Conservation (phyloP, 2,329 filamentous ascomycete genomes). For the Camillea tinctor region DNA sequence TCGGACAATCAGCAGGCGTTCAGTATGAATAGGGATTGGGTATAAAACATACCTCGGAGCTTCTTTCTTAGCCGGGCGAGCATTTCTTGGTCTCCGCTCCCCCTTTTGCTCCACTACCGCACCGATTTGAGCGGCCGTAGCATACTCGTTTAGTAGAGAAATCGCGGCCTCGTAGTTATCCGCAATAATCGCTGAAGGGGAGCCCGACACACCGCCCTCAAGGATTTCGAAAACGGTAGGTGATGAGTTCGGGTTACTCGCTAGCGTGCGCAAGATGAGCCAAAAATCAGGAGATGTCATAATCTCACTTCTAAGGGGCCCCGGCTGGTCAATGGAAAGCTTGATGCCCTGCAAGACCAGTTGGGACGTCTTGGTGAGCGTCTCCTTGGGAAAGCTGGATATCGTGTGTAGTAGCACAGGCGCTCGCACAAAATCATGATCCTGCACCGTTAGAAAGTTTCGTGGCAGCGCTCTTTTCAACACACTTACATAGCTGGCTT, state of each 20-base stretch:
- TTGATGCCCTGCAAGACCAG: constrained; percentile 77
- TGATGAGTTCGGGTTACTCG: constrained; percentile 67
- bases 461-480: neutral
- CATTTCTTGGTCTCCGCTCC: constrained; percentile 48
- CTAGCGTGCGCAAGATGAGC: constrained; percentile 79
- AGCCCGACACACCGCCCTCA: constrained; percentile 69
- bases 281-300: constrained; percentile 98
- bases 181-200: constrained; percentile 81
- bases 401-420: constrained; percentile 90
- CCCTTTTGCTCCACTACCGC: constrained; percentile 67
- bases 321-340: constrained; percentile 74
- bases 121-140: constrained; percentile 74
- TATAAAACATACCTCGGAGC: constrained; percentile 51
- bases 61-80: constrained; percentile 48
- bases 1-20: constrained; percentile 10
- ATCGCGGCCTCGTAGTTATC: constrained; percentile 95
- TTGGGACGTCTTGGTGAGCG: constrained; percentile 72
- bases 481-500: constrained; percentile 75
- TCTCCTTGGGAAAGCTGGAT: constrained; percentile 77
- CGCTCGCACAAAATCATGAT: constrained; percentile 86
- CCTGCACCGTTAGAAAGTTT: constrained; percentile 48
- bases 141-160: constrained; percentile 82
- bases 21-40: neutral
- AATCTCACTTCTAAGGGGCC: constrained; percentile 82
- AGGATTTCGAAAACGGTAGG: constrained; percentile 84